These are phyloP conservation scores for Claviceps purpurea DNA, from an alignment of 2,329 filamentous ascomycete species.

Conservation along the genomic window DNA sequence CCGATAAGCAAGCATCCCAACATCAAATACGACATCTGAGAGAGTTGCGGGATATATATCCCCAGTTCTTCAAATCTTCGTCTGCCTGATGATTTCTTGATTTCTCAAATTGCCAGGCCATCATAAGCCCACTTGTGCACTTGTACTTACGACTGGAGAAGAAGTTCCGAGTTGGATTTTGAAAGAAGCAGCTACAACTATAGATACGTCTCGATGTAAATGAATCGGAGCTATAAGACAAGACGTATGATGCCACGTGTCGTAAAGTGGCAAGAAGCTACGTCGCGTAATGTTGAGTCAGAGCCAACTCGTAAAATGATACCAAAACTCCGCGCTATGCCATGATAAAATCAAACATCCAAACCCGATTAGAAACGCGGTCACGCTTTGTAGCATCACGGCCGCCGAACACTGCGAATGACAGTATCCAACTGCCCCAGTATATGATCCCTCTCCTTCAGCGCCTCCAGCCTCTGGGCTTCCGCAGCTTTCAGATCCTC, in stretches of 20 bases:
- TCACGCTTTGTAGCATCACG: constrained; percentile 24
- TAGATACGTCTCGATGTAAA: no score
- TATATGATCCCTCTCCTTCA: constrained; percentile 50
- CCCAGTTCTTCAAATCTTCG: constrained; percentile 65
- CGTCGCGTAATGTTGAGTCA: no score
- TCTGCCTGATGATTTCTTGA: not conserved
- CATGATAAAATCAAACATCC: not conserved
- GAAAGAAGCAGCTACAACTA: no score
- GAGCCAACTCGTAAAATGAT: not conserved
- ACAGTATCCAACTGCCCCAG: constrained; percentile 46
- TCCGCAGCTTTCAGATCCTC: constrained; percentile 52
- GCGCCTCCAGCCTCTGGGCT: constrained; percentile 45
- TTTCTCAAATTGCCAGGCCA: not conserved
- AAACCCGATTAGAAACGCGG: not conserved
- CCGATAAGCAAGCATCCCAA: constrained; percentile 51
- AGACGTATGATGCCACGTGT: no score
- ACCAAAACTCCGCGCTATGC: constrained; percentile 18
- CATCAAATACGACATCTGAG: constrained; percentile 64
- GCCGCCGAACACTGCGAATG: constrained; percentile 45
- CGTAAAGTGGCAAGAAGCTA: no score
- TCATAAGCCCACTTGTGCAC: not conserved
- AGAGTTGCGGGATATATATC: constrained; percentile 64
- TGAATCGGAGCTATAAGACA: no score
- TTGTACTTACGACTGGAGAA: not conserved
- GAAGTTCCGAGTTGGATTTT: not conserved